Base-by-base conservation (phyloP, 306 rosid species). In the Lathyrus sativus region DNA sequence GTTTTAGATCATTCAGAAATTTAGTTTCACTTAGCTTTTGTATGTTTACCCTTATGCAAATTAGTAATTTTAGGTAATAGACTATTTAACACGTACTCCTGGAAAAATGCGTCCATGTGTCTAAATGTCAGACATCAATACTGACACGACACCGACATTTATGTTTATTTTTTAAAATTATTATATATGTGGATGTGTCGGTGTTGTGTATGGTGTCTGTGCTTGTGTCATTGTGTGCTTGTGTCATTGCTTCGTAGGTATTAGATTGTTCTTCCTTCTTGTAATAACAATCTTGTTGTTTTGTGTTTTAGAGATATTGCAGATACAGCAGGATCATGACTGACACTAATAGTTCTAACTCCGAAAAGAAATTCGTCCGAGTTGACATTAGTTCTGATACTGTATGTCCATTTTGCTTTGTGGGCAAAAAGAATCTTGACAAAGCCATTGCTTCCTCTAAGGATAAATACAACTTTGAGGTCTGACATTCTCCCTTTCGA, bases 321-420 rank as follows among this genome's bases (percentile, higher is more conserved):
- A 77, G 83, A 51, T 67, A 73, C 73, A 56, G n/a, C 39, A 78
- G 82, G 58, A 80, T 67, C 74, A 89, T 92, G 96, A 65, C 96
- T 14, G 85, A 56, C 13, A 56, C 80, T 26, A 74, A 68, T 60
- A 66, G 76, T 38, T 42, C 76, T 48, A 68, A 48, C 9, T 41
- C 84, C 12, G 86, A 50, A 56, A 90, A 80, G 81, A 89, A 84
- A 83, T 83, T 81, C 8, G 77, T 93, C 11, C 62, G 73, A 73
- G 80, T 93, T 14, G 98, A 92, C 74, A 33, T 90, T 55, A 75
- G 82, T 69, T 86, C 96, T 13, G 98, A 89, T 55, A 88, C 96
- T 7, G 90, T 89, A 2, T 92, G 98, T 76, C 98, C 96, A 11
- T 92, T 95, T 95, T 92, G 96, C 81, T 86, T 81, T 72, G 84